A percentile compares a stretch with the other conserved stretches of the same genome.
These are phyloP conservation scores for Apiotrichum mycotoxinovorans DNA, from an alignment of 1,284 basidiomycete species.

Conservation along the genomic window DNA sequence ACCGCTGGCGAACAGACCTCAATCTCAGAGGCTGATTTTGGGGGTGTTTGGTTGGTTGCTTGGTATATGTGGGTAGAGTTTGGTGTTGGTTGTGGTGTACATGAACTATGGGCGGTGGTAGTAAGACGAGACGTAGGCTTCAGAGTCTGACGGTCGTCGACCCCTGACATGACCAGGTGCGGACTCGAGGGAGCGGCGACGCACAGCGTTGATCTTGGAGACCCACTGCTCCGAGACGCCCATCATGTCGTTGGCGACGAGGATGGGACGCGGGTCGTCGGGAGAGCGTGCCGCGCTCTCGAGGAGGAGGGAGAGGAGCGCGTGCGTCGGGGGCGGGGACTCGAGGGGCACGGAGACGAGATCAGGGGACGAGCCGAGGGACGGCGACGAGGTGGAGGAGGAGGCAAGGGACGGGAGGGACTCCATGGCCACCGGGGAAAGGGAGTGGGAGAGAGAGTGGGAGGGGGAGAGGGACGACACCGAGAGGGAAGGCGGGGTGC, in stretches of 20 bases:
- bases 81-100: no score
- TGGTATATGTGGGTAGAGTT: no score
- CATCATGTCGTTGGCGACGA: slow-evolving; percentile 1
- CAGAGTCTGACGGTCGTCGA: no score
- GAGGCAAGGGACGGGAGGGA: background rate
- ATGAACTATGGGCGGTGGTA: no score
- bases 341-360: background rate
- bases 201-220: background rate
- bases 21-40: no score
- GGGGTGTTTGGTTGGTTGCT: no score
- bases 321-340: background rate
- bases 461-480: background rate
- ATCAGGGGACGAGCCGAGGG: background rate
- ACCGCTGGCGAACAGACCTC: no score
- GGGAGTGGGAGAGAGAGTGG: no score
- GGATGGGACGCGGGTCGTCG: background rate
- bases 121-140: no score
- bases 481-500: background rate
- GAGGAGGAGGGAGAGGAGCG: background rate
- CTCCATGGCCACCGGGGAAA: no score
- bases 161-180: no score
- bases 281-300: background rate
- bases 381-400: background rate
- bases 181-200: background rate
- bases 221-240: slow-evolving; percentile 5